A percentile compares a stretch with the other conserved stretches of the same genome.
phyloP scores from a whole-genome alignment of 495 filamentous ascomycete genomes.

The Lepraria neglecta region DNA sequence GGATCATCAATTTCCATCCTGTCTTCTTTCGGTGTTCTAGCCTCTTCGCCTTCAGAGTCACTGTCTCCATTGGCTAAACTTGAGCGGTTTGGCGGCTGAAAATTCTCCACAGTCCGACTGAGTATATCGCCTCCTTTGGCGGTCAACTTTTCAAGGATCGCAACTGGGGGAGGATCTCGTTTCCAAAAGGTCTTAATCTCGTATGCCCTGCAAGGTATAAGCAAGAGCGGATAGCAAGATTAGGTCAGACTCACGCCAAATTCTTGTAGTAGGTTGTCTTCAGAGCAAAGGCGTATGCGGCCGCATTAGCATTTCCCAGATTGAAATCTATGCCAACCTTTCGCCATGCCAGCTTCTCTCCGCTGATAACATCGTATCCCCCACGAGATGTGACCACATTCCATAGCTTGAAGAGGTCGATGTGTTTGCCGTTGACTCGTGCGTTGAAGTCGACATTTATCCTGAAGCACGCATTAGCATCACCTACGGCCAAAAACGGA shows the following conservation, averaged over 20 bases:
- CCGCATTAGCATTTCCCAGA: slow-evolving; percentile 53
- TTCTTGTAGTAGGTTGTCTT: slow-evolving; percentile 82
- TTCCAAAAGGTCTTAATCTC: slow-evolving; percentile 67
- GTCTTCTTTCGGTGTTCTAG: slow-evolving; percentile 54
- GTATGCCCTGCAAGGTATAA: slow-evolving; percentile 51
- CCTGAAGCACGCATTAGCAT: slow-evolving; percentile 27
- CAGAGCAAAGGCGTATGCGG: slow-evolving; percentile 66
- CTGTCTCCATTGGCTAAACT: slow-evolving; percentile 38
- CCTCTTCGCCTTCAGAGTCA: slow-evolving; percentile 52
- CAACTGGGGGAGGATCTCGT: slow-evolving; percentile 70
- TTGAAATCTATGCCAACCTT: slow-evolving; percentile 62
- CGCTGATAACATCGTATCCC: slow-evolving; percentile 74
- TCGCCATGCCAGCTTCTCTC: slow-evolving; percentile 74
- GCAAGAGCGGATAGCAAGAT: slow-evolving; percentile 4
- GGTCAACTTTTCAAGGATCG: slow-evolving; percentile 69
- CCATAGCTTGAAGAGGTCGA: slow-evolving; percentile 67
- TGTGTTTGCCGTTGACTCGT: slow-evolving; percentile 60
- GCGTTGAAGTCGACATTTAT: slow-evolving; percentile 67
- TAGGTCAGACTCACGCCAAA: slow-evolving; percentile 46
- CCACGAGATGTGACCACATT: slow-evolving; percentile 61
- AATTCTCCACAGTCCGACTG: slow-evolving; percentile 72
- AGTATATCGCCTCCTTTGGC: slow-evolving; percentile 70
- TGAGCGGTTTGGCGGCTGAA: slow-evolving; percentile 35
- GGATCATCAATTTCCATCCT: slow-evolving; percentile 54
- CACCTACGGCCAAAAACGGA: slow-evolving; percentile 11